Evolutionary conservation across 192 early-diverging fungal genomes (phyloP), one percentile per base, ranked within the genome.

Genomic region (Podila epicladia): DNA sequence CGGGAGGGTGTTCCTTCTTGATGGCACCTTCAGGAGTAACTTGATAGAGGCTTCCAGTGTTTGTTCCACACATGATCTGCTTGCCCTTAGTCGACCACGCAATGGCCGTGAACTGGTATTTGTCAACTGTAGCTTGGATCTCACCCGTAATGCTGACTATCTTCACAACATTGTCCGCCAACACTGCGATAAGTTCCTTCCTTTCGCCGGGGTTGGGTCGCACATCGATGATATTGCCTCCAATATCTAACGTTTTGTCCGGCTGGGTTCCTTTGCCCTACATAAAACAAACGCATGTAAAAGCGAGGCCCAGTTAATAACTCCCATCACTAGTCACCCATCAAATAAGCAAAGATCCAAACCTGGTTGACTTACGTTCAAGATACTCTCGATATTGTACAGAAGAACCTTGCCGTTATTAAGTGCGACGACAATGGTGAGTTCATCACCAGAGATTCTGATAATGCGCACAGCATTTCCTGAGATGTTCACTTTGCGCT

Each of bases 71-170:
- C 32, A 91, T 91, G 48, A 97, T 88, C 74, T 96, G 96, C 71
- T 95, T 96, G 72, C 96, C 96, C 72, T 97, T 97, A 37, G 86
- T 87, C 45, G 94, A 95, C 96, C 96, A 97, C 51, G 89, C 92
- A 26, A 96, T 87, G 9, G 89, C 82, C 13, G 88, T 89, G 51
- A 86, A 69, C 17, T 67, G 82, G 19, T 63, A 66, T 26, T 74
- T 49, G 32, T 72, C 73, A 20, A 94, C 71, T 11, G 59, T 73
- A 2, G 69, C 87, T 3, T 31, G 17, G 9, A 72, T 66, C 5
- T 72, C 69, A 1, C 71, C 70, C 8, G 64, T 67, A 15, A 85
- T 58, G 58, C 87, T 83, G 4, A 89, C 80, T 7, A 91, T 82
- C 22, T 55, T 50, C 35, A 82, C 68, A 4, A 50, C 33, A 28